Evolutionary conservation across 768 basidiomycete genomes (phyloP), one percentile per base, ranked within the genome.

Genomic region (Russula sp.): DNA sequence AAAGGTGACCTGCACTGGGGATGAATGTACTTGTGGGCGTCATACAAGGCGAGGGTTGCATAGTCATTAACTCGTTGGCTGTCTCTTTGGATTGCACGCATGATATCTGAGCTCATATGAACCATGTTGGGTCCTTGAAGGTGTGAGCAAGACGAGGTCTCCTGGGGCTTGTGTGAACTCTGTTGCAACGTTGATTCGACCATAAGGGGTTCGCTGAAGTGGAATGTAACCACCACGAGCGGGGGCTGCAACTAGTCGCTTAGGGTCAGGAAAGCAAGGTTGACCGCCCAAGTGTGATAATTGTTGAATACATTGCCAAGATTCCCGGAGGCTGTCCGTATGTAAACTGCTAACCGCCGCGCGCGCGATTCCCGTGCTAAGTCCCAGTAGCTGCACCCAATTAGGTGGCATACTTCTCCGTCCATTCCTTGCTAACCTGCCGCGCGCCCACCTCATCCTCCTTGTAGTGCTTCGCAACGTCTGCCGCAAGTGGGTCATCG

Each of bases 381-480:
- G 34, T 22, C 43, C 42, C 38, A 18, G 39, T 56, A 32, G 32
- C 36, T 42, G 46, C 46, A 18, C 13, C 18, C 57, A n/a, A 73
- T 54, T 71, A 70, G 13, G 68, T 67, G 35, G 96, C 96, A 70
- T 88, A 98, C 72, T 85, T 83, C 77, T 86, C 82, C 68, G 97
- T 98, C 97, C 97, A 99, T 77, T 97, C 93, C 72, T 83, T 83
- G 73, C 92, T 93, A 63, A 97, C 93, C 39, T 86, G 78, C 75
- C 93, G 90, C 29, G 97, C 97, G 61, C 88, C 95, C 73, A 84
- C 83, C 80, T 97, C 93, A 72, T 98, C 81, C 78, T 98, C 93
- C 75, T 99, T 98, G 83, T 97, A 99, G 71, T 98, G 94, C 74
- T 97, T 95, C 34, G 97, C 97, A 18, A 93, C 91, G 66, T 96